Percentiles rank a stretch among this genome's conserved stretches.
These are phyloP conservation scores for Colletotrichum viniferum DNA, from an alignment of 2,329 filamentous ascomycete genomes.

Conservation along the genomic window DNA sequence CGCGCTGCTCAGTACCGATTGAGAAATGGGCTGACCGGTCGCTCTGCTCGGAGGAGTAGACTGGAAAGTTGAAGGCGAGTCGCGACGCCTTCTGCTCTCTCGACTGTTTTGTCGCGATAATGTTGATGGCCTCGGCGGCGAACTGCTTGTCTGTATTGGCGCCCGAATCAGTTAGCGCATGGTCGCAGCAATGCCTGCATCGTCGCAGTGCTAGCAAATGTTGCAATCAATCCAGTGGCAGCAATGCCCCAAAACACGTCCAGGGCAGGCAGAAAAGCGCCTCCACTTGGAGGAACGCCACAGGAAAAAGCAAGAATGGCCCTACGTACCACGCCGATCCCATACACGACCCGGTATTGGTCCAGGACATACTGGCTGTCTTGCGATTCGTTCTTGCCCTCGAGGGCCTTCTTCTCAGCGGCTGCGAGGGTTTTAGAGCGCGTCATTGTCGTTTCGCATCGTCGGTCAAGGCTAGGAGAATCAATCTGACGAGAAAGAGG, in stretches of 20 bases:
- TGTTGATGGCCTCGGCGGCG: slow-evolving; percentile 8
- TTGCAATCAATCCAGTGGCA: background rate
- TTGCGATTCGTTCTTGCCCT: slow-evolving; percentile 42
- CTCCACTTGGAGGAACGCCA: slow-evolving; percentile 8
- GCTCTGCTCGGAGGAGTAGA: background rate
- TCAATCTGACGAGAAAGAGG: background rate
- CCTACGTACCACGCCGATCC: slow-evolving; percentile 42
- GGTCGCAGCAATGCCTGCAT: slow-evolving; percentile 5
- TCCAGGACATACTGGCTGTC: slow-evolving; percentile 48
- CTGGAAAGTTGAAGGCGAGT: background rate
- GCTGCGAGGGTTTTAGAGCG: slow-evolving; percentile 28
- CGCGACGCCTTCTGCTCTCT: background rate
- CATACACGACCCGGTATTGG: slow-evolving; percentile 41
- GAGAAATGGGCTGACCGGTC: background rate
- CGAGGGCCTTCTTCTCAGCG: slow-evolving; percentile 29
- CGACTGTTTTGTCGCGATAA: background rate
- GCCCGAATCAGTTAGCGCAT: slow-evolving; percentile 14
- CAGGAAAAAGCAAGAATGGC: slow-evolving; percentile 11
- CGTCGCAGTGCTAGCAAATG: slow-evolving; percentile 10
- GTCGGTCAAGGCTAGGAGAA: background rate
- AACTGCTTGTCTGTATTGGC: slow-evolving; percentile 17
- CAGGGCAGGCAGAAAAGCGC: background rate
- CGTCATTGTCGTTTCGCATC: slow-evolving; percentile 29
- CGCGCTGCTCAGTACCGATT: background rate
- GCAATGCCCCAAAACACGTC: slow-evolving; percentile 1